Percentiles rank a stretch among this genome's conserved stretches.
phyloP scores from a whole-genome alignment of 768 basidiomycete genomes.

The Lactarius hatsudake region DNA sequence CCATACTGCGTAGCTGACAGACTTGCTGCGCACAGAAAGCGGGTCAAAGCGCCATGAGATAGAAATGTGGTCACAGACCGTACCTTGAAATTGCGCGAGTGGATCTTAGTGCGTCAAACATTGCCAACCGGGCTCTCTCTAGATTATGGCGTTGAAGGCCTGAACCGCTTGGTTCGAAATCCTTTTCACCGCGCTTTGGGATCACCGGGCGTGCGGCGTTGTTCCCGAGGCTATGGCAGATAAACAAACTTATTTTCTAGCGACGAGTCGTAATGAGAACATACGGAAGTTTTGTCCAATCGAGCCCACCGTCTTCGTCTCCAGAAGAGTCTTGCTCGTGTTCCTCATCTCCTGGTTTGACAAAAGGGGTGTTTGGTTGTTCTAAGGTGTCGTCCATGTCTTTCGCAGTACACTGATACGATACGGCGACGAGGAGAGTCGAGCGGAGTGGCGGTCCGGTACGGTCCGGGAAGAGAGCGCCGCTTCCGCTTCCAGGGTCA shows the following conservation, averaged over 20 bases:
- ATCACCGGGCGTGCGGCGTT: constrained; percentile 61
- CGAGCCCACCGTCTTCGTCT: constrained; percentile 74
- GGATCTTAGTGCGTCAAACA: constrained; percentile 79
- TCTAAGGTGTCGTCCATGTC: constrained; percentile 65
- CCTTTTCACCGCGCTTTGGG: constrained; percentile 96
- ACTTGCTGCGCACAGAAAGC: constrained; percentile 49
- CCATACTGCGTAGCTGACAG: constrained; percentile 81
- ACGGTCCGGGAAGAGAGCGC: not conserved
- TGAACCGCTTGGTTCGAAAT: constrained; percentile 87
- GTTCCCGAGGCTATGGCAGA: constrained; percentile 22
- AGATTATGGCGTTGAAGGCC: constrained; percentile 79
- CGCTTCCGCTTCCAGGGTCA: too few species aligned
- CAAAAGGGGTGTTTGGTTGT: constrained; percentile 34
- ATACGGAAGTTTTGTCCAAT: constrained; percentile 79
- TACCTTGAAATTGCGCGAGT: constrained; percentile 76
- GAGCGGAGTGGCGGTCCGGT: not conserved
- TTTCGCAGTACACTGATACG: too few species aligned
- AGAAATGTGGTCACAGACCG: constrained; percentile 26
- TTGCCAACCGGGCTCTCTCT: constrained; percentile 74
- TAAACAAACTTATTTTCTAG: not conserved
- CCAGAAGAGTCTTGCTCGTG: constrained; percentile 52
- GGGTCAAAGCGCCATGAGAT: not conserved
- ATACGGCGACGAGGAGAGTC: too few species aligned
- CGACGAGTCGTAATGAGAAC: constrained; percentile 22
- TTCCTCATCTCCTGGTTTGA: constrained; percentile 41